Conservation (phyloP, 768 basidiomycete species). For the Auricularia sp. region DNA sequence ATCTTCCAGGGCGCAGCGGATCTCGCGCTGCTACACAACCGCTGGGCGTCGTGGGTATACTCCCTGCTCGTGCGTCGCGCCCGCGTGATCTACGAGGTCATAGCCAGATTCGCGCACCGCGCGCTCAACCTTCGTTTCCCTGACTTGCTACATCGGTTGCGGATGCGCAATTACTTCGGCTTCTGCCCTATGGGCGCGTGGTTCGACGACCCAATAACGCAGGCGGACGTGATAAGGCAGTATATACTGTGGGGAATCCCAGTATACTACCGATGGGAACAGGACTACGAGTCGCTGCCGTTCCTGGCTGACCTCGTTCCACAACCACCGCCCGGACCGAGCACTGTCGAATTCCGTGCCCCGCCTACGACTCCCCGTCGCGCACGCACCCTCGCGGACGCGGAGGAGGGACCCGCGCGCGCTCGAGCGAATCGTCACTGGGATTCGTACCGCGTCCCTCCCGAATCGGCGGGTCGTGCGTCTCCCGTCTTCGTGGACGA, state of each 20-base stretch:
- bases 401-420: no score
- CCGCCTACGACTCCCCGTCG: no score
- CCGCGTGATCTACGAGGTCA: background rate
- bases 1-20: background rate
- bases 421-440: no score
- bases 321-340: no score
- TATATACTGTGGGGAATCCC: background rate
- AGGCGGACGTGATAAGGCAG: background rate
- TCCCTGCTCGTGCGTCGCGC: background rate
- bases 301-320: no score
- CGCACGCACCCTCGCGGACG: no score
- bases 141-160: background rate
- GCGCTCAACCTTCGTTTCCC: background rate
- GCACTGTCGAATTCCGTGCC: no score
- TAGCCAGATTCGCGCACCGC: background rate
- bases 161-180: background rate
- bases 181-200: background rate
- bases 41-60: background rate
- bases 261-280: background rate
- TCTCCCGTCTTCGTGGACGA: no score
- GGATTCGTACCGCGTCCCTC: no score
- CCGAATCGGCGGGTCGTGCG: no score
- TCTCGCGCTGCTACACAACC: background rate
- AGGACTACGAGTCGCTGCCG: no score
- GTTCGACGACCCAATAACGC: background rate